Conservation (phyloP, 108 stramenopile genomes). For the Nitzschia sp. region DNA sequence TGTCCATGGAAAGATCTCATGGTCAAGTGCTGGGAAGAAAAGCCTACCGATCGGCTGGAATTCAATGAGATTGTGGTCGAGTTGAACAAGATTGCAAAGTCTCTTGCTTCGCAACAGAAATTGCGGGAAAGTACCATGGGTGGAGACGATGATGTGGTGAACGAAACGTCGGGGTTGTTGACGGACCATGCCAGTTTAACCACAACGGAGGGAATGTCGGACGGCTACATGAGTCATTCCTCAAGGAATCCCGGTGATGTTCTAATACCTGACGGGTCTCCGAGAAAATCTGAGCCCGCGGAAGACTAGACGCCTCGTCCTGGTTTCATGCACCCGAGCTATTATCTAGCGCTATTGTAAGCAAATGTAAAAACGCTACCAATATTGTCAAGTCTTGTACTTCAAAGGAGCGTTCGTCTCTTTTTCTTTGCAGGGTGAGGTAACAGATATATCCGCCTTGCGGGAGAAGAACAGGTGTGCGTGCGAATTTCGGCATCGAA, state of each 20-base stretch:
- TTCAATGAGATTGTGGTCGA: slow-evolving; percentile 87
- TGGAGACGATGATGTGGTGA: background rate
- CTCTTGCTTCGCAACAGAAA: slow-evolving; percentile 8
- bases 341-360: background rate
- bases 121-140: background rate
- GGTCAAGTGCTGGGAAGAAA: slow-evolving; percentile 95
- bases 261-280: background rate
- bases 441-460: too few species aligned
- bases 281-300: background rate
- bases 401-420: too few species aligned
- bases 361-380: background rate
- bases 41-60: slow-evolving; percentile 77
- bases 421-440: too few species aligned
- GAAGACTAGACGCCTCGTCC: background rate
- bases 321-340: too few species aligned
- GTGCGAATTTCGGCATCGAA: too few species aligned
- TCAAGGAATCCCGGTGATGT: background rate
- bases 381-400: too few species aligned
- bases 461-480: too few species aligned
- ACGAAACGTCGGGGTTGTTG: background rate
- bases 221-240: slow-evolving; percentile 2
- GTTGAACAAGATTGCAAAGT: slow-evolving; percentile 54
- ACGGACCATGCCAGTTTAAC: background rate
- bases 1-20: slow-evolving; percentile 94
- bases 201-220: slow-evolving; percentile 1